Conservation (phyloP, 2,329 filamentous ascomycete species). For the Aspergillus fischeri region DNA sequence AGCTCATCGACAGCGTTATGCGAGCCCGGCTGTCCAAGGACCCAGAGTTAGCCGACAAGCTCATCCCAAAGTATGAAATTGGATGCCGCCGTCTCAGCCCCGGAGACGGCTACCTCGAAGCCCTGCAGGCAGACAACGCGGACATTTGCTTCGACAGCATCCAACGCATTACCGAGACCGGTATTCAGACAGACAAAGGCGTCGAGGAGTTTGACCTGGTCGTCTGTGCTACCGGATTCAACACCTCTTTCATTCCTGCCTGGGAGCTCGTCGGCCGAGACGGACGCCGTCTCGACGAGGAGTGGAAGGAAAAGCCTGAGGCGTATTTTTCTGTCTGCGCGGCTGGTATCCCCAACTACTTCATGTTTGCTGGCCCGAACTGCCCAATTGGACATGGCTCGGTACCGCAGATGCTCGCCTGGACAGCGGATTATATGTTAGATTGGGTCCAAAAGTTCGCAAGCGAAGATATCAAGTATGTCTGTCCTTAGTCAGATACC, state of each 20-base stretch:
- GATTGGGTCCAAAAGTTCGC: conserved; percentile 26
- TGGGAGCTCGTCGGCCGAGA: conserved; percentile 32
- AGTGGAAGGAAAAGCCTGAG: conserved; percentile 19
- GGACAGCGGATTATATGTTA: conserved; percentile 22
- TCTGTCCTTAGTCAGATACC: neutral
- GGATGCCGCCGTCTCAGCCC: conserved; percentile 28
- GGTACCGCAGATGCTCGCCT: conserved; percentile 12
- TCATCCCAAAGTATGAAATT: conserved; percentile 22
- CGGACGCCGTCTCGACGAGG: conserved; percentile 15
- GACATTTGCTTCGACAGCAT: conserved; percentile 17
- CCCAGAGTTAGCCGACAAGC: conserved; percentile 15
- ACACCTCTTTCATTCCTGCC: conserved; percentile 34
- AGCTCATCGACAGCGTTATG: conserved; percentile 12
- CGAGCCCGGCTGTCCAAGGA: conserved; percentile 13
- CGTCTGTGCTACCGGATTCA: conserved; percentile 41
- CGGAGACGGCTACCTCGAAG: conserved; percentile 26
- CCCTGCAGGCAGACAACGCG: conserved; percentile 22
- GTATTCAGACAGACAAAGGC: conserved; percentile 17
- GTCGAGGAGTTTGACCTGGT: conserved; percentile 25
- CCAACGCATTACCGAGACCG: conserved; percentile 16
- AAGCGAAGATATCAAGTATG: conserved; percentile 13
- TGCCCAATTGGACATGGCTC: conserved; percentile 20
- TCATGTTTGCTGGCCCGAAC: conserved; percentile 25
- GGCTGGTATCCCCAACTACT: conserved; percentile 25
- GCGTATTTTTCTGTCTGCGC: conserved; percentile 23